Percentiles rank a stretch among this genome's conserved stretches.
These are phyloP conservation scores for Cochlearia excelsa DNA, from an alignment of 345 rosid species.

Conservation along the genomic window DNA sequence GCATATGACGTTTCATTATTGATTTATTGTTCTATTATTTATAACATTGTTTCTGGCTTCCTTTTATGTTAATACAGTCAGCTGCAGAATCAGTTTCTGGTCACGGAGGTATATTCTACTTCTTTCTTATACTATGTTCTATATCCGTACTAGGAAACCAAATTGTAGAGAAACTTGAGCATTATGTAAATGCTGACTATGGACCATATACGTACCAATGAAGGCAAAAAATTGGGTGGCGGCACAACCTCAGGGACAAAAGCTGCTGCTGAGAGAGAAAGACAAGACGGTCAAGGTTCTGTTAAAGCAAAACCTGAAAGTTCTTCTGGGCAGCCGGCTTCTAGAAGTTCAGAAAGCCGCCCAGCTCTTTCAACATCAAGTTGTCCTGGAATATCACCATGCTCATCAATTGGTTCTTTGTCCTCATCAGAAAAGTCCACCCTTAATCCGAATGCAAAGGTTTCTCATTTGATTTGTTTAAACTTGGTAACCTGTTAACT, in stretches of 20 bases:
- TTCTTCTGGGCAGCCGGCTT: conserved; percentile 51
- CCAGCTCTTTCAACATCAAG: conserved; percentile 43
- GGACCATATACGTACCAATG: conserved; percentile 37
- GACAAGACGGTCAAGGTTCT: conserved; percentile 40
- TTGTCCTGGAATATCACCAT: conserved; percentile 66
- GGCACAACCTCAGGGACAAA: conserved; percentile 37
- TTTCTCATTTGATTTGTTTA: conserved; percentile 25
- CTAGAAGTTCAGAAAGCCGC: conserved; percentile 53
- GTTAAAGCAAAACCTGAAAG: conserved; percentile 41
- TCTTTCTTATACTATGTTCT: conserved; percentile 13
- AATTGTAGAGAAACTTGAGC: conserved; percentile 4
- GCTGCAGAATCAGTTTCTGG: conserved; percentile 32
- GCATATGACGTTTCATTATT: neutral
- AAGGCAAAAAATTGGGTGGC: conserved; percentile 41
- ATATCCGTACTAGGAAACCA: conserved; percentile 2
- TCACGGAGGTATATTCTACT: conserved; percentile 34
- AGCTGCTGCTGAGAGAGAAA: conserved; percentile 48
- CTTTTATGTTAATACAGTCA: conserved; percentile 24
- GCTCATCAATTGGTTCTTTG: conserved; percentile 74
- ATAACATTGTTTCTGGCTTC: conserved; percentile 18
- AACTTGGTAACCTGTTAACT: conserved; percentile 20
- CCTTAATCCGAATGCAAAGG: conserved; percentile 87
- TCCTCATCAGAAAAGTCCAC: conserved; percentile 70
- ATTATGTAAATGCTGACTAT: conserved; percentile 5
- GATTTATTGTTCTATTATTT: conserved; percentile 16